Evolutionary conservation across 495 filamentous ascomycete species (phyloP).

Genomic region (Penicillium waksmanii): DNA sequence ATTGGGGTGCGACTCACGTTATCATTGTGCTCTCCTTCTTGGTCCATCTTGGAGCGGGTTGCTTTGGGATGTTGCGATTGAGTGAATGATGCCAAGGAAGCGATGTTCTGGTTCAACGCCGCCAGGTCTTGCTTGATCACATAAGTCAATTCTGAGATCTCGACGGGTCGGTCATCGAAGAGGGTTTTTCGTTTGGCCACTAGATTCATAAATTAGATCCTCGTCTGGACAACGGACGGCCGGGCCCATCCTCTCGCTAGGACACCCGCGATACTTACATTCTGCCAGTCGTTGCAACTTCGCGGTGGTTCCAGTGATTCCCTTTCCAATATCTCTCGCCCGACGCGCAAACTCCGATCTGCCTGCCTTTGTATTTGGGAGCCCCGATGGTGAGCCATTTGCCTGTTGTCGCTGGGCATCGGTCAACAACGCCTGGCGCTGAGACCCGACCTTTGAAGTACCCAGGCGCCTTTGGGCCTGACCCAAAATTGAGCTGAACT

Average conservation of each 20-base stretch:
- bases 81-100: conserved; percentile 72
- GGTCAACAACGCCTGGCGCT: conserved; percentile 79
- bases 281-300: conserved; percentile 93
- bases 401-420: conserved; percentile 71
- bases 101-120: conserved; percentile 84
- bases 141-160: conserved; percentile 94
- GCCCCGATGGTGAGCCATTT: conserved; percentile 60
- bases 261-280: conserved; percentile 50
- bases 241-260: not conserved
- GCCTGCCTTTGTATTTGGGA: conserved; percentile 41
- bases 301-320: conserved; percentile 88
- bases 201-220: conserved; percentile 34
- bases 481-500: conserved; percentile 87
- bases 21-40: conserved; percentile 96
- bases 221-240: not conserved
- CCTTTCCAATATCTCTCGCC: conserved; percentile 87
- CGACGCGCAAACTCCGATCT: conserved; percentile 86
- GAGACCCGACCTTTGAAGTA: conserved; percentile 69
- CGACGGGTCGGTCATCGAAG: conserved; percentile 94
- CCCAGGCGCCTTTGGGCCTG: conserved; percentile 78
- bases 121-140: conserved; percentile 98
- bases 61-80: conserved; percentile 71
- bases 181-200: conserved; percentile 95
- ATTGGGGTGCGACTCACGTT: conserved; percentile 57
- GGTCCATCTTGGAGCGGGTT: conserved; percentile 59